Conservation (phyloP, 2,329 filamentous ascomycete genomes). For the Trichophyton benhamiae region DNA sequence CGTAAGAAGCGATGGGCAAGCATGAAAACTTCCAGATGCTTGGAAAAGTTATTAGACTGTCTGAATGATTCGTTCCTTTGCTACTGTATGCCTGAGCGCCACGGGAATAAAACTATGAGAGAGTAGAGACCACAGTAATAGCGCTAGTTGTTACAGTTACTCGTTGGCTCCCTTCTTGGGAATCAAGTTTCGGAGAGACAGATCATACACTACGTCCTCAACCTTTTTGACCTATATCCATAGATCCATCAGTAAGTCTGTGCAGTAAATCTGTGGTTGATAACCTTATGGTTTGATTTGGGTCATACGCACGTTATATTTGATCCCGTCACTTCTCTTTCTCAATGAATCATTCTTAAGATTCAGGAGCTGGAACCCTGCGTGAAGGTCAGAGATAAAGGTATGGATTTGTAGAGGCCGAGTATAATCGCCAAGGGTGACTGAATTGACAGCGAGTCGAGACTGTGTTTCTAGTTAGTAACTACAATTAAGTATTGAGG, state of each 20-base stretch:
- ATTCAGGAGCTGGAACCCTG: constrained; percentile 93
- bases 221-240: constrained; percentile 69
- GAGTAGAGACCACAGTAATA: background rate
- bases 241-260: background rate
- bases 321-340: constrained; percentile 80
- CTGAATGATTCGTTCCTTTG: no score
- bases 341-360: constrained; percentile 89
- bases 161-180: constrained; percentile 31
- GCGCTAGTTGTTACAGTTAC: background rate
- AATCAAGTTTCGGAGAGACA: constrained; percentile 73
- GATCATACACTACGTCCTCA: constrained; percentile 93
- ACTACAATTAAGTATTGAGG: background rate
- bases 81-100: no score
- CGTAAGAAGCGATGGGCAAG: background rate
- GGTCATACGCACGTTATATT: constrained; percentile 57
- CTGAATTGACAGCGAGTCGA: constrained; percentile 84
- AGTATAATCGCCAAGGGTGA: constrained; percentile 78
- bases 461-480: constrained; percentile 33
- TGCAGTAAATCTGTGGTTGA: background rate
- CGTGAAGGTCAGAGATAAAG: constrained; percentile 91
- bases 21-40: background rate
- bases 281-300: background rate
- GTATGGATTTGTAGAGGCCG: constrained; percentile 76
- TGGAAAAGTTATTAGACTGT: no score
- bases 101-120: no score